Evolutionary conservation across 805 yeast species (phyloP).

Genomic region (Candida arabinofermentans): DNA sequence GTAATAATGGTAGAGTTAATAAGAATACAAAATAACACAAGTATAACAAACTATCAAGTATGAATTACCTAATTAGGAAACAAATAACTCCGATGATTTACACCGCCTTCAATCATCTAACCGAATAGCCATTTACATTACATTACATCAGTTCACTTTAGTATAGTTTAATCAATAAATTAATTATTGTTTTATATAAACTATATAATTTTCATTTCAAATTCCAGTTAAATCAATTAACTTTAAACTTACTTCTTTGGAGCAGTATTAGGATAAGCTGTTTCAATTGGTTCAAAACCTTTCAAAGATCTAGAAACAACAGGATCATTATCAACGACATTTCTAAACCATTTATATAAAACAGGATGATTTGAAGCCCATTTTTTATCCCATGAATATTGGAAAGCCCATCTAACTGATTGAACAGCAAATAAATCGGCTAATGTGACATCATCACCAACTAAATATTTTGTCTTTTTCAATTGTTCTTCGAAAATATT

Average conservation of each 20-base stretch:
- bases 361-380: slow-evolving; percentile 43
- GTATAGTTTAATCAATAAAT: too few species aligned
- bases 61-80: too few species aligned
- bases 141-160: too few species aligned
- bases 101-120: too few species aligned
- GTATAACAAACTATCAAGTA: too few species aligned
- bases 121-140: too few species aligned
- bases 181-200: too few species aligned
- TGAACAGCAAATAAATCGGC: slow-evolving; percentile 37
- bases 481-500: slow-evolving; percentile 31
- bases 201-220: too few species aligned
- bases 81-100: too few species aligned
- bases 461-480: slow-evolving; percentile 32
- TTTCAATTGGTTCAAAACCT: slow-evolving; percentile 3
- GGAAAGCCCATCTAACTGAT: slow-evolving; percentile 38
- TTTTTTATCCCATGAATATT: slow-evolving; percentile 30
- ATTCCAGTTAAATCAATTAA: slow-evolving; percentile 10
- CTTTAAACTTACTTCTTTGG: slow-evolving; percentile 1
- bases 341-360: slow-evolving; percentile 40
- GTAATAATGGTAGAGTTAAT: too few species aligned
- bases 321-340: slow-evolving; percentile 35
- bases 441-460: slow-evolving; percentile 33
- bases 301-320: slow-evolving; percentile 5
- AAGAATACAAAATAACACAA: too few species aligned
- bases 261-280: background rate